Conservation (phyloP, 192 early-diverging fungal genomes). For the Helicostylum pulchrum region DNA sequence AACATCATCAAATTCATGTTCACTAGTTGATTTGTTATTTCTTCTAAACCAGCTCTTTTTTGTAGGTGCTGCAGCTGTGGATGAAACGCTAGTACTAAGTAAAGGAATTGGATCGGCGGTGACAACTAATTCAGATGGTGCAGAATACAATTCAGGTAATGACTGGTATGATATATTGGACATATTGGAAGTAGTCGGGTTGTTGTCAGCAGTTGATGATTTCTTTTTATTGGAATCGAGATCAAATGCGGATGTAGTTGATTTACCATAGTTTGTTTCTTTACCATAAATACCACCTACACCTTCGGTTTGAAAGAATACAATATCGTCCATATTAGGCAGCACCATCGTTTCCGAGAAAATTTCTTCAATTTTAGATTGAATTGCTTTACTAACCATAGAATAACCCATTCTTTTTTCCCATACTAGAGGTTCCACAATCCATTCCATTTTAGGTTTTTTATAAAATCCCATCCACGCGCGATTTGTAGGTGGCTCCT, state of each 20-base stretch:
- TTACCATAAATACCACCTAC: conserved; percentile 49
- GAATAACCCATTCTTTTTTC: conserved; percentile 77
- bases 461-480: conserved; percentile 87
- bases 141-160: too few species aligned
- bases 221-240: background rate
- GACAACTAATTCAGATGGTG: background rate
- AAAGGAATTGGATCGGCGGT: conserved; percentile 2
- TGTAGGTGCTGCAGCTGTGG: background rate
- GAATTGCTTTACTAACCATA: conserved; percentile 77
- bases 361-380: conserved; percentile 79
- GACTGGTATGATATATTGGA: background rate
- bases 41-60: conserved; percentile 9
- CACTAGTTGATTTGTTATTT: background rate
- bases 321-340: conserved; percentile 88
- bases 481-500: conserved; percentile 78
- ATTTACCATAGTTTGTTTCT: conserved; percentile 3
- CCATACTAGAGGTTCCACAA: conserved; percentile 77
- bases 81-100: background rate
- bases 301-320: conserved; percentile 67
- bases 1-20: background rate
- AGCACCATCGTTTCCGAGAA: conserved; percentile 77
- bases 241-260: too few species aligned
- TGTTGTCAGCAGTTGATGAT: background rate
- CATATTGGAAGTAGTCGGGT: background rate
- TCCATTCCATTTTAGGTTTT: conserved; percentile 69